Evolutionary conservation across 305 asterid genomes (phyloP), one percentile per base, ranked within the genome.

Genomic region (Solanum hybrid): DNA sequence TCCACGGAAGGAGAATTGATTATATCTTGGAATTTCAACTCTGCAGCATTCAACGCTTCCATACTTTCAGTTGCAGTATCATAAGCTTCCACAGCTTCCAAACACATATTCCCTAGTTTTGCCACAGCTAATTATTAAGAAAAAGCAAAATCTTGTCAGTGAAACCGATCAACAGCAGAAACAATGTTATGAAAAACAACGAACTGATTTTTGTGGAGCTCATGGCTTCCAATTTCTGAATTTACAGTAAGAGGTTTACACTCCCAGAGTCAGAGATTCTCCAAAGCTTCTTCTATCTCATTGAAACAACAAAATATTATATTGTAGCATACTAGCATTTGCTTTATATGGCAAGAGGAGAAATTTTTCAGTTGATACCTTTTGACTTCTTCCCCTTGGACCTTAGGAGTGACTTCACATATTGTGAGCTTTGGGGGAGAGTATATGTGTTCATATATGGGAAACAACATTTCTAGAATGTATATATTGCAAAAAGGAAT

Each of bases 1-100:
- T 95, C 97, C 34, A 98, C 90, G 7, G 98, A 94, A 36, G 98
- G 98, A 90, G 98, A 97, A 92, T 94, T 96, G 76, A 98, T 91
- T 90, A 98, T 95, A 92, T 98, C 99, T 92, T 97, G 96, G 90
- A 95, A 93, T 94, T 97, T 97, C 93, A 95, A 91, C 94, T 98
- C 99, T 13, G 99, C 98, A 88, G 98, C 95, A 89, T 94, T 94
- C 20, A 97, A 84, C 0, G 98, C 97, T 86, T 98, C 98, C 86
- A 93, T 92, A 91, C 97, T 96, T 92, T 94, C 98, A 20, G 96
- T 92, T 89, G 95, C 95, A 57, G 94, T 93, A 90, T 98, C 99
- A 89, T 95, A 95, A 90, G 96, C 95, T 93, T 97, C 93, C 83
- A 97, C 96, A 82, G 98, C 96, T 86, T 95, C 99, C 94, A 98